Evolutionary conservation across 495 filamentous ascomycete genomes (phyloP), one percentile per base, ranked within the genome.

Genomic region (Melanomma pulvis-pyrius): DNA sequence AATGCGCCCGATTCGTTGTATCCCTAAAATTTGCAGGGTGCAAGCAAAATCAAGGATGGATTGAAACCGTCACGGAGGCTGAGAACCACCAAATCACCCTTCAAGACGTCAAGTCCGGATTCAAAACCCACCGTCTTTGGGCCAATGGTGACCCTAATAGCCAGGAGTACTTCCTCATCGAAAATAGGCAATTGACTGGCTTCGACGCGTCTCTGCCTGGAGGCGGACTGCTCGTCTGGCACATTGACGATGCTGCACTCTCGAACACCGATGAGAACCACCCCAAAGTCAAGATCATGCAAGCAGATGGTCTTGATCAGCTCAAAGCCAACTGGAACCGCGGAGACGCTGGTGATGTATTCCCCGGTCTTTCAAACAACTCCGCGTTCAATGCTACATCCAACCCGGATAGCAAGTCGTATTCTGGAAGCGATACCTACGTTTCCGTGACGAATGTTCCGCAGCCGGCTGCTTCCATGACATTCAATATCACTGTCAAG

Each of bases 401-500:
- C 13, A 68, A 63, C 21, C 65, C 65, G 11, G 63, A 63, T 44
- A 63, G 59, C 44, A 58, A 62, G 24, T 25, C 59, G 8, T 68
- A 68, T 41, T 22, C 65, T 9, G 59, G 59, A 13, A 47, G 9
- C 9, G 65, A 68, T 39, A 68, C 59, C 1, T 68, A 28, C 28
- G 65, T 68, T 12, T 68, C 65, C 15, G 54, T 68, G 6, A 68
- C 65, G 7, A 47, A 47, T 21, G 59, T 68, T 25, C 51, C 65
- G 3, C 26, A 5, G 9, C 19, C 65, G 5, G 30, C 65, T 24
- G 6, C 59, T 0, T 58, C 36, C 1, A 68, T 68, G 59, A 68
- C 51, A 8, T 63, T 68, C 44, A 53, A 63, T 41, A 63, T 68
- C 21, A 68, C 65, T 2, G 65, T 68, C 28, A 59, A 68, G 28